These are phyloP conservation scores for Cladosporium sp. DNA, from an alignment of 2,329 filamentous ascomycete genomes.

Conservation along the genomic window DNA sequence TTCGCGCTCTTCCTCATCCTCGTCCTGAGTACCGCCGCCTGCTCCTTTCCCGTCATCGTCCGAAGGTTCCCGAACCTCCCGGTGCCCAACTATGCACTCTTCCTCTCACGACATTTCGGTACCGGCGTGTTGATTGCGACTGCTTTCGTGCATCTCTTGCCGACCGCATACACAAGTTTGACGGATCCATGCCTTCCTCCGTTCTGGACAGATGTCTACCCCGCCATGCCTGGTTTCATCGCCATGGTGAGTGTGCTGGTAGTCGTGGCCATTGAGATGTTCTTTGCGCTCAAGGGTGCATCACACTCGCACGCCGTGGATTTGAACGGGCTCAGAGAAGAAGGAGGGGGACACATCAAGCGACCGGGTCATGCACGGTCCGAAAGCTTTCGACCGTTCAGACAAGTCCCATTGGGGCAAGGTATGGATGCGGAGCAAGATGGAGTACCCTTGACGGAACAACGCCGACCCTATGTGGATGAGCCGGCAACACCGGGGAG, in stretches of 20 bases:
- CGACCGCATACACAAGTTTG: conserved; percentile 55
- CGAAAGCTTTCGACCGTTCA: conserved; percentile 24
- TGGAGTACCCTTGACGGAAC: conserved; percentile 15
- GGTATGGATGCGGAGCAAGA: conserved; percentile 6
- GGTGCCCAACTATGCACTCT: conserved; percentile 53
- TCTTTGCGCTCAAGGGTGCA: conserved; percentile 67
- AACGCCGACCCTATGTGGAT: conserved; percentile 19
- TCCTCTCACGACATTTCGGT: conserved; percentile 54
- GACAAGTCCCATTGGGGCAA: conserved; percentile 19
- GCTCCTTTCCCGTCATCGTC: conserved; percentile 56
- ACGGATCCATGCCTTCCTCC: conserved; percentile 63
- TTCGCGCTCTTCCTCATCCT: conserved; percentile 54
- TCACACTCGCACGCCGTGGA: conserved; percentile 50
- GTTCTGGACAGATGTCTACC: conserved; percentile 74
- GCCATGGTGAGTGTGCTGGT: conserved; percentile 76
- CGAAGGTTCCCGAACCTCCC: conserved; percentile 54
- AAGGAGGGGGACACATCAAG: conserved; percentile 14
- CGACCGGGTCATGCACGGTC: conserved; percentile 14
- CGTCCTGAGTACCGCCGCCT: conserved; percentile 50
- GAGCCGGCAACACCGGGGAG: conserved; percentile 5
- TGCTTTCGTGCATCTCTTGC: conserved; percentile 55
- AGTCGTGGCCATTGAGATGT: conserved; percentile 82
- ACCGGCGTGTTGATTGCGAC: conserved; percentile 53
- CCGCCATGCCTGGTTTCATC: conserved; percentile 71
- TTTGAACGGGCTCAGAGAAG: conserved; percentile 24